Evolutionary conservation across 2,329 filamentous ascomycete genomes (phyloP).

Genomic region (Simplicillium aogashimaense): DNA sequence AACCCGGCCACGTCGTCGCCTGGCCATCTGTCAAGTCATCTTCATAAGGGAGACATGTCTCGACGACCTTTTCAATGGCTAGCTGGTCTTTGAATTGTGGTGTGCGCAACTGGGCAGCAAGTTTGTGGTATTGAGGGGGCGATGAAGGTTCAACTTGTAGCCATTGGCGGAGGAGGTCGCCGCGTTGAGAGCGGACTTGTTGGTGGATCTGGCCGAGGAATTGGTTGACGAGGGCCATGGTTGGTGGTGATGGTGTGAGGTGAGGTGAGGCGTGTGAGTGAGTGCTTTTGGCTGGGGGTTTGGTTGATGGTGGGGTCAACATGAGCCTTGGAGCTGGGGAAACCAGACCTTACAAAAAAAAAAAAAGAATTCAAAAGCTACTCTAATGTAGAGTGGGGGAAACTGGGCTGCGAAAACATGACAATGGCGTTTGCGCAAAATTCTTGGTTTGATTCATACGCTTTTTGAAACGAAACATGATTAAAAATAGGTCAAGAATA

Average conservation of each 20-base stretch:
- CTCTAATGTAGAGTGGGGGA: slow-evolving; percentile 9
- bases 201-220: slow-evolving; percentile 56
- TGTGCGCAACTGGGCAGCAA: slow-evolving; percentile 56
- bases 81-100: slow-evolving; percentile 35
- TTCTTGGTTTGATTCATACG: background rate
- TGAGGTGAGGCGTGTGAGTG: slow-evolving; percentile 1
- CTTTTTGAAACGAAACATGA: background rate
- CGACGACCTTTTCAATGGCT: slow-evolving; percentile 53
- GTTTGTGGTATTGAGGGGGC: slow-evolving; percentile 54
- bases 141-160: slow-evolving; percentile 67
- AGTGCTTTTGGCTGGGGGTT: background rate
- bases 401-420: background rate
- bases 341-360: too few species aligned
- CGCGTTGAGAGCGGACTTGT: slow-evolving; percentile 51
- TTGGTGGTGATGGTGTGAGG: slow-evolving; percentile 5
- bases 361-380: slow-evolving; percentile 7
- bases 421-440: too few species aligned
- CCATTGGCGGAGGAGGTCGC: slow-evolving; percentile 55
- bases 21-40: slow-evolving; percentile 54
- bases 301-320: background rate
- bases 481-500: background rate
- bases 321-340: too few species aligned
- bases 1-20: slow-evolving; percentile 63
- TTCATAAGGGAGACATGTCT: slow-evolving; percentile 53
- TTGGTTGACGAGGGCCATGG: slow-evolving; percentile 50